Evolutionary conservation across 2,329 filamentous ascomycete species (phyloP), one percentile per base, ranked within the genome.

Genomic region (Penicillium psychrosexuale): DNA sequence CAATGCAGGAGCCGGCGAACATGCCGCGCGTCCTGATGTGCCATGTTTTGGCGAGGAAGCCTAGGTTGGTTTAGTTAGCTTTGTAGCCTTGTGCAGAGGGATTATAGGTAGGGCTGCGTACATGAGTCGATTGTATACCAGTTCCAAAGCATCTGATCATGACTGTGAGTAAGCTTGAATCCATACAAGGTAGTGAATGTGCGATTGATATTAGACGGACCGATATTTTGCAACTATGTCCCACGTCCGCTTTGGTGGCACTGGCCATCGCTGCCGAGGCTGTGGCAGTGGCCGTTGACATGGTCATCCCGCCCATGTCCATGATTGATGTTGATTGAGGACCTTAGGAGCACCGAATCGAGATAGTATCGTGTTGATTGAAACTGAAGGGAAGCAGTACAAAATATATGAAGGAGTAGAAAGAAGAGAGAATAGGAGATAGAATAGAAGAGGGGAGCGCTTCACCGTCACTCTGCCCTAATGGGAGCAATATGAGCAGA

Each of bases 1-100:
- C 89, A 66, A 95, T 86, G 75, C 90, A 94, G 49, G 86, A 88
- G 22, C 87, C 89, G 45, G 87, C 89, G 68, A 95, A 93, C 81
- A 87, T 87, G 70, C 82, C 85, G 3, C 72, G 75, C 24, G 85
- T 87, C 15, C 77, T 85, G 70, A 93, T 82, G 66, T 85, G 85
- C 89, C 90, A 94, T 22, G 80, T 78, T 8, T 69, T 64, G 24
- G 87, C 75, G 66, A 94, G 81, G 79, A 94, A 93, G 74, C 85
- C 75, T 77, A 38, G 5, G 22, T 24, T 24, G 7, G 9, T 13
- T 28, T 28, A 7, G n/a, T 47, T 47, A 19, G 43, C 8, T 33
- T 33, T 22, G 5, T 33, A 13, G 19, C 1, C 3, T 38, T 27
- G 3, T 22, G 2, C 48, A 5, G 12, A 28, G 27, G 24, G 38